Percentiles rank a stretch among this genome's conserved stretches.
Evolutionary conservation across 148 eudicot species (phyloP).

Genomic region (Amaranthus cruentus): DNA sequence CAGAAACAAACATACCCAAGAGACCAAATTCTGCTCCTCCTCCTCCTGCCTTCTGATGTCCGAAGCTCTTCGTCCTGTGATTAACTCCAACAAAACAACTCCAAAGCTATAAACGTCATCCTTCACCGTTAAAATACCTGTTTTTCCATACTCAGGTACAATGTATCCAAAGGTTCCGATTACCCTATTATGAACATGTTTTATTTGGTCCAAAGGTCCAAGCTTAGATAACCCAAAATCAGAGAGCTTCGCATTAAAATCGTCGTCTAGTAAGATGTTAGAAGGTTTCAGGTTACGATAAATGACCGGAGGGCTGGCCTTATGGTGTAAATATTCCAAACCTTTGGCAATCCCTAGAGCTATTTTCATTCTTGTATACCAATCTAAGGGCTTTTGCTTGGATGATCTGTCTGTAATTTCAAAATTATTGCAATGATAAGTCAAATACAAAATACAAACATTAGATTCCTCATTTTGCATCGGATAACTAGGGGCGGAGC

Average conservation of each 20-base stretch:
- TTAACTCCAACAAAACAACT: slow-evolving; percentile 55
- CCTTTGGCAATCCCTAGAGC: slow-evolving; percentile 53
- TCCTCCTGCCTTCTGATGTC: slow-evolving; percentile 29
- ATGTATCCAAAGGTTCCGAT: slow-evolving; percentile 37
- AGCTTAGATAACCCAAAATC: slow-evolving; percentile 66
- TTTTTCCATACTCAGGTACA: slow-evolving; percentile 59
- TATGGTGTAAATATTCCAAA: slow-evolving; percentile 53
- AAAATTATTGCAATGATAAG: not conserved
- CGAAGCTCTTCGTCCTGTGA: slow-evolving; percentile 55
- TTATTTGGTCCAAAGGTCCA: slow-evolving; percentile 41
- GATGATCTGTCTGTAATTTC: slow-evolving; percentile 4
- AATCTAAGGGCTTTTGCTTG: slow-evolving; percentile 41
- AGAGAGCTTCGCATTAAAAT: slow-evolving; percentile 52
- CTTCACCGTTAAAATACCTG: slow-evolving; percentile 47
- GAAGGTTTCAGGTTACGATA: slow-evolving; percentile 54
- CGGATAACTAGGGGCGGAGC: not conserved
- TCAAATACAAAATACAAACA: not conserved
- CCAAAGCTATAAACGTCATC: slow-evolving; percentile 67
- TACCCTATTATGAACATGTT: not conserved
- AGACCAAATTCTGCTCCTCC: slow-evolving; percentile 45
- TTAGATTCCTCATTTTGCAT: not conserved
- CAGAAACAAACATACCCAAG: slow-evolving; percentile 36
- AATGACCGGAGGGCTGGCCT: slow-evolving; percentile 53
- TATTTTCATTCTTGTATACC: slow-evolving; percentile 53
- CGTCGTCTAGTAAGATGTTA: slow-evolving; percentile 51